Conservation (phyloP, 495 filamentous ascomycete species). For the Hypoxylon trugodes region DNA sequence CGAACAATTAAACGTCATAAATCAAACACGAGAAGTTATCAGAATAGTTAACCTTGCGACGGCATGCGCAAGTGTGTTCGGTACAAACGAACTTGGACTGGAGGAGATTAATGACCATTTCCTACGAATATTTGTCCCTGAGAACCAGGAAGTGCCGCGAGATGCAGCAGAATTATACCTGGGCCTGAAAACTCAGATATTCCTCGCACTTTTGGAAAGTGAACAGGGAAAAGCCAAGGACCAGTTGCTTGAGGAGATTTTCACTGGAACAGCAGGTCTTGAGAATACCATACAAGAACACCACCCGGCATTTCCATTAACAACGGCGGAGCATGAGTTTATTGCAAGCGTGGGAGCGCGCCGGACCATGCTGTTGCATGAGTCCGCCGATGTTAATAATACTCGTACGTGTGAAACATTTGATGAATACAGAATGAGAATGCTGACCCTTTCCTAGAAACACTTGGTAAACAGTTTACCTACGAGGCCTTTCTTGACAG, state of each 20-base stretch:
- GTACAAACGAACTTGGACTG: slow-evolving; percentile 82
- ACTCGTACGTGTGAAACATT: slow-evolving; percentile 52
- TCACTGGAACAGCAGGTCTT: slow-evolving; percentile 74
- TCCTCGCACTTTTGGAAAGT: slow-evolving; percentile 69
- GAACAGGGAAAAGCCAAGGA: slow-evolving; percentile 70
- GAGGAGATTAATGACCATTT: slow-evolving; percentile 86
- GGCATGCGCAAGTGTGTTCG: slow-evolving; percentile 83
- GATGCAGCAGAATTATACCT: slow-evolving; percentile 77
- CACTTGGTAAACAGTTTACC: slow-evolving; percentile 78
- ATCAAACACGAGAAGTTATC: slow-evolving; percentile 68
- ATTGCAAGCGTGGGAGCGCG: slow-evolving; percentile 69
- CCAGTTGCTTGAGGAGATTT: slow-evolving; percentile 75
- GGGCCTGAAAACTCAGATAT: slow-evolving; percentile 87
- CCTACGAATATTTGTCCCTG: slow-evolving; percentile 82
- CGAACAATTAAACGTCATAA: slow-evolving; percentile 72
- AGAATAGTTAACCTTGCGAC: slow-evolving; percentile 89
- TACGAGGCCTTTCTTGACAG: slow-evolving; percentile 80
- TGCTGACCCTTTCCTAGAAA: slow-evolving; percentile 50
- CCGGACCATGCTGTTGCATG: slow-evolving; percentile 71
- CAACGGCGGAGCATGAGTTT: slow-evolving; percentile 78
- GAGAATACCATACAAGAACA: slow-evolving; percentile 69
- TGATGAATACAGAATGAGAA: background rate
- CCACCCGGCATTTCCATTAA: slow-evolving; percentile 71
- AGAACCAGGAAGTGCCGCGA: slow-evolving; percentile 74
- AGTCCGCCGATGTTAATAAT: slow-evolving; percentile 66